Conservation (phyloP, 2,329 filamentous ascomycete genomes). For the Neospermospora avenae region DNA sequence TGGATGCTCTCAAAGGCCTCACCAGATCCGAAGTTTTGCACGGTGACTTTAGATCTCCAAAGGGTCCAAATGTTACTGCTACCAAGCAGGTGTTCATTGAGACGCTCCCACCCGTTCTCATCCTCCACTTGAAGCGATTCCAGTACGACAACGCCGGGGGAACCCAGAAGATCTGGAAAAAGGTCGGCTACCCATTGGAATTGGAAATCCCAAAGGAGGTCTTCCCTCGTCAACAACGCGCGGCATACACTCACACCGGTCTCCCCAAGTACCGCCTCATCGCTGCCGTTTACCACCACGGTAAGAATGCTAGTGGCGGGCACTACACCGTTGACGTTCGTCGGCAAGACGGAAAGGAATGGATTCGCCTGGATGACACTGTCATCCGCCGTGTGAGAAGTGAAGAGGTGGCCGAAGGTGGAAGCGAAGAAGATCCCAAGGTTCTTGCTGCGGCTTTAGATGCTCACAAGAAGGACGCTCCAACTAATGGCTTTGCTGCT, state of each 20-base stretch:
- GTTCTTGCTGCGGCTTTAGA: slow-evolving; percentile 63
- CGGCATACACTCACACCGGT: slow-evolving; percentile 61
- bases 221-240: slow-evolving; percentile 71
- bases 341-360: slow-evolving; percentile 90
- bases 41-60: slow-evolving; percentile 76
- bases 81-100: slow-evolving; percentile 97
- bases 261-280: slow-evolving; percentile 82
- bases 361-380: slow-evolving; percentile 95
- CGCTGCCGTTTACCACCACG: slow-evolving; percentile 94
- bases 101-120: slow-evolving; percentile 82
- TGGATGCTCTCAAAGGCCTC: slow-evolving; percentile 82
- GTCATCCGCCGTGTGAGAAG: slow-evolving; percentile 78
- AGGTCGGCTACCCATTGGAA: slow-evolving; percentile 90
- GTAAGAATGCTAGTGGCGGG: slow-evolving; percentile 91
- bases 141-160: slow-evolving; percentile 87
- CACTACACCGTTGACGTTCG: slow-evolving; percentile 98
- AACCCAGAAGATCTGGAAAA: slow-evolving; percentile 98
- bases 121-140: slow-evolving; percentile 95
- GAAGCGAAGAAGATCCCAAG: slow-evolving; percentile 75
- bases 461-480: slow-evolving; percentile 58
- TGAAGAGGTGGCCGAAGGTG: slow-evolving; percentile 85
- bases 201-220: slow-evolving; percentile 90
- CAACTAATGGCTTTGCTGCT: slow-evolving; percentile 71
- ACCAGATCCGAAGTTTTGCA: slow-evolving; percentile 82
- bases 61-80: slow-evolving; percentile 71